phyloP scores from a whole-genome alignment of 352 stramenopile genomes.

The Pythium biforme region DNA sequence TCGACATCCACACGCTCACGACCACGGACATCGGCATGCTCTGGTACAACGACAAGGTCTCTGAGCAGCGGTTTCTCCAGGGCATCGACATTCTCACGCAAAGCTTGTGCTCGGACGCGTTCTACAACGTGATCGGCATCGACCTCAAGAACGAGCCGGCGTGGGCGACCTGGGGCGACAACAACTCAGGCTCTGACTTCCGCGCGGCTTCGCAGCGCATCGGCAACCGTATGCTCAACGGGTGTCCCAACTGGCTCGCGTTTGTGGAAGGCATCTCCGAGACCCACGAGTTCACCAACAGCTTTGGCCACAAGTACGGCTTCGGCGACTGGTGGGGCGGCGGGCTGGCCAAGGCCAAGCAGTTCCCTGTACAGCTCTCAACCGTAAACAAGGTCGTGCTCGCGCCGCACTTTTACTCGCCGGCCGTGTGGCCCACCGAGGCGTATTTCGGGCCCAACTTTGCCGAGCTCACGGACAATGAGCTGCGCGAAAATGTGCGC shows the following conservation, averaged over 20 bases:
- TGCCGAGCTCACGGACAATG: slow-evolving; percentile 38
- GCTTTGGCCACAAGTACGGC: slow-evolving; percentile 36
- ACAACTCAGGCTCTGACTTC: slow-evolving; percentile 45
- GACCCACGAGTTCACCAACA: slow-evolving; percentile 34
- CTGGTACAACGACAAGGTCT: slow-evolving; percentile 39
- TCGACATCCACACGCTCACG: slow-evolving; percentile 42
- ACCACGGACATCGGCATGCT: slow-evolving; percentile 27
- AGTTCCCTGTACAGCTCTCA: slow-evolving; percentile 42
- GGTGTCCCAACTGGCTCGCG: slow-evolving; percentile 67
- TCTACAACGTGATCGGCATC: slow-evolving; percentile 72
- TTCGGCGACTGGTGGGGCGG: slow-evolving; percentile 71
- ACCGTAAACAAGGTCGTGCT: slow-evolving; percentile 70
- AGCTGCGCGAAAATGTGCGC: slow-evolving; percentile 15
- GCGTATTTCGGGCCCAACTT: slow-evolving; percentile 57
- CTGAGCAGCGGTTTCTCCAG: slow-evolving; percentile 30
- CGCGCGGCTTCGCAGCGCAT: slow-evolving; percentile 44
- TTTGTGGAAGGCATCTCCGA: slow-evolving; percentile 69
- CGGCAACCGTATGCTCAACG: slow-evolving; percentile 58
- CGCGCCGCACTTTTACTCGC: slow-evolving; percentile 69
- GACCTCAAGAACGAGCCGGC: slow-evolving; percentile 73
- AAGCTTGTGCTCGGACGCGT: slow-evolving; percentile 50
- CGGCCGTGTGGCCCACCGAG: slow-evolving; percentile 47
- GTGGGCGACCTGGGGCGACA: slow-evolving; percentile 53
- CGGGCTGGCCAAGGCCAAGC: slow-evolving; percentile 38
- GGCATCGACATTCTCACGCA: slow-evolving; percentile 36